Evolutionary conservation across 257 asterid species (phyloP).

Genomic region (Ligustrum vulgare): DNA sequence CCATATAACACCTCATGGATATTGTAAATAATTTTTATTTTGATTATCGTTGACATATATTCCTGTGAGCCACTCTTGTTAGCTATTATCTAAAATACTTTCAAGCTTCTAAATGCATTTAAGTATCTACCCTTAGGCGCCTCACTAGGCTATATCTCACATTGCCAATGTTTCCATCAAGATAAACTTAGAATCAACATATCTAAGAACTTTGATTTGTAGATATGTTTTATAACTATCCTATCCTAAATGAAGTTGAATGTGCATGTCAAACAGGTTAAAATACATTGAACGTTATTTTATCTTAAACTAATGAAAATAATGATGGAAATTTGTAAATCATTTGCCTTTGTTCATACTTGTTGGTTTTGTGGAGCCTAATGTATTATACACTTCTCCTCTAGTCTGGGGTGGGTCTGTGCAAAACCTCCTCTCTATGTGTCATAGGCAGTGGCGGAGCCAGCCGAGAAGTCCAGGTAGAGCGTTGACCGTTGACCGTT

Average conservation of each 20-base stretch:
- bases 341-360: not conserved
- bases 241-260: conserved; percentile 13
- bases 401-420: not conserved
- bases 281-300: conserved; percentile 7
- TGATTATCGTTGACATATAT: not conserved
- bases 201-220: not conserved
- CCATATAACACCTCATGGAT: not conserved
- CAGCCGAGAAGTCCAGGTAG: no score
- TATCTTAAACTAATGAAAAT: not conserved
- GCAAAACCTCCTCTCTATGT: not conserved
- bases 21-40: not conserved
- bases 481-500: no score
- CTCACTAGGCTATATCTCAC: conserved; percentile 6
- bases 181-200: conserved; percentile 2
- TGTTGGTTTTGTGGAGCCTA: not conserved
- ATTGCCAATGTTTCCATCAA: not conserved
- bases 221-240: not conserved
- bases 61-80: not conserved
- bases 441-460: no score
- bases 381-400: not conserved
- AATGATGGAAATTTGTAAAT: not conserved
- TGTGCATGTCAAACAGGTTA: conserved; percentile 14
- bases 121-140: conserved; percentile 1
- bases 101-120: not conserved
- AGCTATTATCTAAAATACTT: not conserved